A percentile compares a stretch with the other conserved stretches of the same genome.
Conservation (phyloP, 1,139 yeast species). For the Meyerozyma smithsonii region DNA sequence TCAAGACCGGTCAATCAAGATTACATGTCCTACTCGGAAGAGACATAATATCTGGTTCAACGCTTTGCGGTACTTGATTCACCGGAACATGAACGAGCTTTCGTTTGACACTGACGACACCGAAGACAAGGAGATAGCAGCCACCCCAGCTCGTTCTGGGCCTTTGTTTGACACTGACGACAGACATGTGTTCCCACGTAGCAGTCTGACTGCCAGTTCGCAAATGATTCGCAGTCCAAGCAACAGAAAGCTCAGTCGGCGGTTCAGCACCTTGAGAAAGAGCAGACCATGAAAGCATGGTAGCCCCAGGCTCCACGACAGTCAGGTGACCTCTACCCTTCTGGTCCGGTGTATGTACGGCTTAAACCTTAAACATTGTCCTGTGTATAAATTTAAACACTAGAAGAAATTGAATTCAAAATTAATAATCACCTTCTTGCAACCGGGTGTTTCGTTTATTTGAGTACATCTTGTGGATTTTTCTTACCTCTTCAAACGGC, state of each 20-base stretch:
- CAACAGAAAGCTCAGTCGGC: neutral
- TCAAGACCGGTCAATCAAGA: slow-evolving; percentile 60
- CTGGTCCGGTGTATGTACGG: too few species aligned
- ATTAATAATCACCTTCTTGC: slow-evolving; percentile 2
- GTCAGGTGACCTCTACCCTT: too few species aligned
- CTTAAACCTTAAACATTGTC: too few species aligned
- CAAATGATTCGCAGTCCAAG: neutral
- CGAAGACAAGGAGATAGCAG: slow-evolving; percentile 6
- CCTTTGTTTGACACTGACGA: slow-evolving; percentile 3
- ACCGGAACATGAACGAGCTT: slow-evolving; percentile 62
- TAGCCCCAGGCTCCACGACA: neutral
- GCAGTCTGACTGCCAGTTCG: neutral
- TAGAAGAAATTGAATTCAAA: neutral
- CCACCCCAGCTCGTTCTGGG: slow-evolving; percentile 3
- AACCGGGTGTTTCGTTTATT: slow-evolving; percentile 1
- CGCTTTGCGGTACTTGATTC: slow-evolving; percentile 72
- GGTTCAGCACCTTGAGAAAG: neutral
- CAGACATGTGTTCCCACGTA: slow-evolving; percentile 4
- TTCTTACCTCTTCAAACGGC: neutral
- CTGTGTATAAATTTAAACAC: neutral
- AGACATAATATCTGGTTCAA: slow-evolving; percentile 92
- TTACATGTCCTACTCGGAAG: slow-evolving; percentile 84
- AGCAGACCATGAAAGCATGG: neutral
- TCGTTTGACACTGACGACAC: slow-evolving; percentile 32
- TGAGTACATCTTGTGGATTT: slow-evolving; percentile 2